phyloP scores from a whole-genome alignment of 208 protist genomes.

The Trypanosoma scelopori region DNA sequence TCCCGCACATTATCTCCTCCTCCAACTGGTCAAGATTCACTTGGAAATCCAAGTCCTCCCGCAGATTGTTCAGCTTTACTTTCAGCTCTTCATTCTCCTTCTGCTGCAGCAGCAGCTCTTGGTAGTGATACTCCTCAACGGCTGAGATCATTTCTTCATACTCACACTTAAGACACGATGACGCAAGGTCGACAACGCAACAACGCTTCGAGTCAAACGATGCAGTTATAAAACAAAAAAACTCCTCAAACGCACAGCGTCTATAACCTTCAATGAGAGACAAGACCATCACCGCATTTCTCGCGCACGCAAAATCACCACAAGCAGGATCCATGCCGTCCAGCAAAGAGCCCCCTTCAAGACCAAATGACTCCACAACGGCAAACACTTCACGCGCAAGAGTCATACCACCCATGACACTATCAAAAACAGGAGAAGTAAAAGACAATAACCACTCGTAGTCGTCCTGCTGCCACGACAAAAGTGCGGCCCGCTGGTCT shows the following conservation, averaged over 20 bases:
- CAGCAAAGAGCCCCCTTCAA: not conserved
- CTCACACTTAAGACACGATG: not conserved
- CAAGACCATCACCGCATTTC: not conserved
- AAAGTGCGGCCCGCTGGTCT: constrained; percentile 13
- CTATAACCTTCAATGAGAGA: constrained; percentile 21
- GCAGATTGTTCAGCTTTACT: constrained; percentile 37
- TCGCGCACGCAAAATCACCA: not conserved
- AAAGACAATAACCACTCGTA: not conserved
- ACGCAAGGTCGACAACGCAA: not conserved
- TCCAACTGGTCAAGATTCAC: constrained; percentile 48
- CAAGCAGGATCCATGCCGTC: not conserved
- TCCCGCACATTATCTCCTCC: constrained; percentile 3
- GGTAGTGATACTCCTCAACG: constrained; percentile 27
- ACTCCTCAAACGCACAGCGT: constrained; percentile 15
- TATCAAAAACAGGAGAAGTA: not conserved
- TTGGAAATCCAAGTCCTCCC: constrained; percentile 55
- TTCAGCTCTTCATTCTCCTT: constrained; percentile 33
- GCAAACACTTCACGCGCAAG: not conserved
- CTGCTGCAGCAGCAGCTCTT: constrained; percentile 10
- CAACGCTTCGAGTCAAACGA: not conserved
- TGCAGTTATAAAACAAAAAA: not conserved
- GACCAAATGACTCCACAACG: not conserved
- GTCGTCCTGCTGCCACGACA: constrained; percentile 11
- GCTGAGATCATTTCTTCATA: constrained; percentile 24
- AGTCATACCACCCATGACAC: not conserved